These are phyloP conservation scores for Phytophthora tubulina DNA, from an alignment of 352 stramenopile genomes.

Conservation along the genomic window DNA sequence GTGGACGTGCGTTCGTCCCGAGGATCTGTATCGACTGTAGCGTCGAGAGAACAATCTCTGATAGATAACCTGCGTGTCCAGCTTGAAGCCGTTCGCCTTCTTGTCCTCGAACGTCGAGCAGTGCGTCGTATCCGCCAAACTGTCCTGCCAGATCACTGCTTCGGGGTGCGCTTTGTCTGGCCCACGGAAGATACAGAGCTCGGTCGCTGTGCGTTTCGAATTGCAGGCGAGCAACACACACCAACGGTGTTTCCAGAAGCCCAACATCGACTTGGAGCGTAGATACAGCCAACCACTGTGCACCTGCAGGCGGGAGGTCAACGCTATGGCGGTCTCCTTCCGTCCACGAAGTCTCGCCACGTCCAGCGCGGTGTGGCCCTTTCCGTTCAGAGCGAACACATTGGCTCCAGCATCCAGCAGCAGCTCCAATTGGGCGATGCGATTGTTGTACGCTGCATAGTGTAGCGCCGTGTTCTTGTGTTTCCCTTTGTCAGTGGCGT, in stretches of 20 bases:
- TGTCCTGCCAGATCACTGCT: constrained; percentile 58
- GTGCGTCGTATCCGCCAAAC: constrained; percentile 27
- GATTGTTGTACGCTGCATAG: constrained; percentile 68
- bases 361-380: constrained; percentile 69
- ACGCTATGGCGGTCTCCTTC: constrained; percentile 48
- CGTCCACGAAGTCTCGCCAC: constrained; percentile 59
- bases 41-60: constrained; percentile 37
- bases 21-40: constrained; percentile 50
- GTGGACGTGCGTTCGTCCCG: constrained; percentile 39
- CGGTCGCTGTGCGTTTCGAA: constrained; percentile 45
- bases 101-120: constrained; percentile 35
- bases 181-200: constrained; percentile 64
- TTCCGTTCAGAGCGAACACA: constrained; percentile 59
- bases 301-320: constrained; percentile 61
- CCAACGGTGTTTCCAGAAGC: constrained; percentile 74
- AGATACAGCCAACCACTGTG: constrained; percentile 72
- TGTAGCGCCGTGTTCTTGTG: constrained; percentile 75
- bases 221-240: constrained; percentile 68
- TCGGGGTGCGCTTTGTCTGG: constrained; percentile 49
- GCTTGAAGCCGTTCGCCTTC: constrained; percentile 56
- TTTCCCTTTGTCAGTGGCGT: constrained; percentile 46
- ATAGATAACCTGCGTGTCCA: constrained; percentile 51
- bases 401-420: constrained; percentile 61
- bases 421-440: constrained; percentile 58
- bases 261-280: constrained; percentile 46